These are phyloP conservation scores for Colletotrichum incanum DNA, from an alignment of 2,329 filamentous ascomycete genomes.

Conservation along the genomic window DNA sequence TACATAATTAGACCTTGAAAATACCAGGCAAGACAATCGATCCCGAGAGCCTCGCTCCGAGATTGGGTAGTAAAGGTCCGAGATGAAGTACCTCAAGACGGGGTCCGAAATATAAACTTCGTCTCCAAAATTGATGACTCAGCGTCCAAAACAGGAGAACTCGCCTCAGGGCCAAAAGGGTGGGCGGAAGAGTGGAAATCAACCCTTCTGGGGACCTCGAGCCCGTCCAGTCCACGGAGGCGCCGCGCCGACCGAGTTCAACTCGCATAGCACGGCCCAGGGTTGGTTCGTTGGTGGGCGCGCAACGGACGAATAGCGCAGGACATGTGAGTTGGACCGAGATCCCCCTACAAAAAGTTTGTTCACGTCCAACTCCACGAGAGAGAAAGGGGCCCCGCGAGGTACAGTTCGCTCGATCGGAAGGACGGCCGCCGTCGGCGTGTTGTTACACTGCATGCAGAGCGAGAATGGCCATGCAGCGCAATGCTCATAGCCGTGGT, in stretches of 20 bases:
- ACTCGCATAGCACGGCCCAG: background rate
- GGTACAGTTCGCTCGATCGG: background rate
- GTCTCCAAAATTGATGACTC: background rate
- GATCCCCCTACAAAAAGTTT: background rate
- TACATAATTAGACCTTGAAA: background rate
- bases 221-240: background rate
- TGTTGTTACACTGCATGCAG: background rate
- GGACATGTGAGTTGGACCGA: background rate
- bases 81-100: background rate
- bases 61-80: background rate
- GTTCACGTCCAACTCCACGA: background rate
- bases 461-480: background rate
- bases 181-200: background rate
- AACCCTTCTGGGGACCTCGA: background rate
- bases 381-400: background rate
- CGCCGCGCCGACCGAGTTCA: background rate
- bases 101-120: background rate
- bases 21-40: background rate
- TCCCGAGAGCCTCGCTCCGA: background rate
- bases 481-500: background rate
- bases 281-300: background rate
- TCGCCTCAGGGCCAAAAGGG: background rate
- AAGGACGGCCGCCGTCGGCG: background rate
- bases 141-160: background rate
- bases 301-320: background rate